Evolutionary conservation across 768 basidiomycete species (phyloP), one percentile per base, ranked within the genome.

Genomic region (Trametes meyenii): DNA sequence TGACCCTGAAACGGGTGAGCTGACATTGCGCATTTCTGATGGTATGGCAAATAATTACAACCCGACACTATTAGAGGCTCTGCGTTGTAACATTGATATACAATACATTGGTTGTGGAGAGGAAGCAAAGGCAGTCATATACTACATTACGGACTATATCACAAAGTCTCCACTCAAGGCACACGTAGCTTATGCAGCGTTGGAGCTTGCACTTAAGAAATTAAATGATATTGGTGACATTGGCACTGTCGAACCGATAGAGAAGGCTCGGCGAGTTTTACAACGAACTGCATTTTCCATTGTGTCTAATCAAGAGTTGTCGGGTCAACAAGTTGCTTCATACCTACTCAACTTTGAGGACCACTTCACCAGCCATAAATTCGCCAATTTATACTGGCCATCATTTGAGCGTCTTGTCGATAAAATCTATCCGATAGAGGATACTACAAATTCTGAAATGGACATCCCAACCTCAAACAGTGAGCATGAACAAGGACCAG

Each of bases 141-240:
- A 78, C 56, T 83, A 82, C 51, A 78, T 82, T 19, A 82, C 81
- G 0, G 74, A 83, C 55, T 82, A 83, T 51, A 81, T 83, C 17
- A 76, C 79, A 0, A 83, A 83, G 55, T 57, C 74, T 0, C 72
- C 77, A 43, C 58, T 82, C 11, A 78, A 79, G 40, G 62, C 74
- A 0, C 77, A 82, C 65, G 74, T 79, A 0, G 75, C 77, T 0
- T 79, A 70, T 66, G 73, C 77, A 0, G 75, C 77, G 1, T 54
- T 81, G 4, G 73, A 78, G 43, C 23, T 70, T 12, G 42, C 42
- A 5, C 14, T 43, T 10, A 43, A 43, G 42, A 12, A n/a, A 12
- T 17, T 43, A 12, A 5, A 12, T 43, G 42, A n/a, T 16, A 43
- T 12, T 43, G 42, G 17, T n/a, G n/a, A n/a, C n/a, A n/a, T n/a